Base-by-base conservation (phyloP, 2,329 filamentous ascomycete species). In the Alternaria conjuncta region DNA sequence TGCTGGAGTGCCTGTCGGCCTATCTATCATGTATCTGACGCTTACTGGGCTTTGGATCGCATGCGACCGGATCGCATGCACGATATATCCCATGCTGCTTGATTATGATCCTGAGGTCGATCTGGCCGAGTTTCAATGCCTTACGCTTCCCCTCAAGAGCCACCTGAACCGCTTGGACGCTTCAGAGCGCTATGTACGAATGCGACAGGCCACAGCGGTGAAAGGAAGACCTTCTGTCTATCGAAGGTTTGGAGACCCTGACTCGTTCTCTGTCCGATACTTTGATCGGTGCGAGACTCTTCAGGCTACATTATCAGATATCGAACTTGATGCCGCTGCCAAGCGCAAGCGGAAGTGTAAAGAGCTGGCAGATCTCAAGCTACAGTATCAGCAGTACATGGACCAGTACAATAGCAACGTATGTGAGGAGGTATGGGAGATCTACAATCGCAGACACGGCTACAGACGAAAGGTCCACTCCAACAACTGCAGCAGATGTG, bases 1-100 rank as follows among this genome's bases (percentile, higher is more conserved):
- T 46, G 3, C 57, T 0, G 64, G 55, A 0, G 80, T 83, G 3
- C 84, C 88, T 0, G 82, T 86, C 62, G 76, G 75, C 0, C 68
- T 79, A 0, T 90, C 89, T 0, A 64, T 83, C 5, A 88, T 89
- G 84, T 60, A 88, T 3, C 79, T 91, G 0, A 86, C 84, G 0
- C 68, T 86, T 0, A 67, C 88, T 3, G 87, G 90, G 57, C 72
- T 90, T 0, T 91, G 88, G 89, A 71, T 87, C 8, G 85, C 85
- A 0, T 83, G 84, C 30, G 88, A 91, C 63, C 84, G 78, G 55
- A 78, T 80, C 2, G 83, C 84, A 1, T 76, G 80, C 2, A 13
- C 59, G 1, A 59, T 76, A 0, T 77, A 81, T n/a, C 77, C 81
- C 0, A 63, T 87, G 6, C 69, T 90, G 0, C 8, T 6, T 0